phyloP scores from a whole-genome alignment of 2,329 filamentous ascomycete species.

The Colletotrichum sp. region DNA sequence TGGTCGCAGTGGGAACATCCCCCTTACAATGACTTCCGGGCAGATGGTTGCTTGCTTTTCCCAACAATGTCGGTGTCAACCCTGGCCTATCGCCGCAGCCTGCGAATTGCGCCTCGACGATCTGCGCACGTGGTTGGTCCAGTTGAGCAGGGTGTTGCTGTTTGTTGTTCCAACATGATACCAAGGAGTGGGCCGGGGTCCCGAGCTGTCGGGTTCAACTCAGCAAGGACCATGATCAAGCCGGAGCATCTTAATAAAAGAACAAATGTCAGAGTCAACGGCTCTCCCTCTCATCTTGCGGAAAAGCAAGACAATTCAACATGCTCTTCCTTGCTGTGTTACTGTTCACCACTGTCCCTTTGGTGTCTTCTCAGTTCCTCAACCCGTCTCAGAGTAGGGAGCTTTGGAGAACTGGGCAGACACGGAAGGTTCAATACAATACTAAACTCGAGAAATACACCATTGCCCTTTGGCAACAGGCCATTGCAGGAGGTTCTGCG shows the following conservation, averaged over 20 bases:
- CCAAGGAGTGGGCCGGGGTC: neutral
- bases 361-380: neutral
- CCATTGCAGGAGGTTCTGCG: neutral
- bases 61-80: neutral
- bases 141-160: neutral
- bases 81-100: neutral
- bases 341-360: neutral
- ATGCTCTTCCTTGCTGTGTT: neutral
- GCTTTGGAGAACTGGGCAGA: constrained; percentile 1
- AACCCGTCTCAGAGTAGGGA: neutral
- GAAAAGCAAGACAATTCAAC: neutral
- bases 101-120: neutral
- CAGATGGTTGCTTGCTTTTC: neutral
- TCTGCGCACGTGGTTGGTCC: neutral
- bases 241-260: neutral
- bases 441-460: constrained; percentile 26
- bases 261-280: neutral
- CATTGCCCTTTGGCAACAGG: constrained; percentile 30
- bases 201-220: neutral
- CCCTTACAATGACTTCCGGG: no score
- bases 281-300: neutral
- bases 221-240: neutral
- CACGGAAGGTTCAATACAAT: constrained; percentile 25
- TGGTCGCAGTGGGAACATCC: neutral
- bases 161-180: neutral